Evolutionary conservation across 371 early-diverging fungal species (phyloP).

Genomic region (Mucor mucedo): DNA sequence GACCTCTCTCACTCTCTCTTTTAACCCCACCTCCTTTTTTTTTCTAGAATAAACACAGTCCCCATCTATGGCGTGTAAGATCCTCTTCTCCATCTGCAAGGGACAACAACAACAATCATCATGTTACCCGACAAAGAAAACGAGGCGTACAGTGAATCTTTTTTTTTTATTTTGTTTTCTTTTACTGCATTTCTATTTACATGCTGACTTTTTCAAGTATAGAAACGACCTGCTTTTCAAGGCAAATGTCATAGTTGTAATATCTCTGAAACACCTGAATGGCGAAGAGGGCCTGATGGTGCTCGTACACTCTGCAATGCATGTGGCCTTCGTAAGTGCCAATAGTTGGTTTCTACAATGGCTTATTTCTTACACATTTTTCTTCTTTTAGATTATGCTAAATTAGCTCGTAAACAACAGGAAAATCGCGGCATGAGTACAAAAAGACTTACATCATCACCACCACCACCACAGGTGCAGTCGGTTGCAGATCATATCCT

Average conservation of each 20-base stretch:
- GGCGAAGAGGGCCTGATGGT: constrained; percentile 74
- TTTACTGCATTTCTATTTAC: neutral
- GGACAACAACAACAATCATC: neutral
- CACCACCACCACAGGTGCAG: neutral
- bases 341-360: neutral
- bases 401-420: constrained; percentile 40
- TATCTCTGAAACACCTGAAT: constrained; percentile 68
- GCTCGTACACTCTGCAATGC: constrained; percentile 72
- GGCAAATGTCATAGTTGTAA: constrained; percentile 65
- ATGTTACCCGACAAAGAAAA: constrained; percentile 2
- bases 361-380: neutral
- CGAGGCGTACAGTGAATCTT: constrained; percentile 9
- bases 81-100: neutral
- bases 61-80: constrained; percentile 43
- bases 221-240: constrained; percentile 51
- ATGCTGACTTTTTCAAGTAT: neutral
- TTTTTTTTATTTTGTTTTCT: too few species aligned
- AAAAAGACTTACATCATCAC: neutral
- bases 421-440: constrained; percentile 15
- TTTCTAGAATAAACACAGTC: neutral
- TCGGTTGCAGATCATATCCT: constrained; percentile 1
- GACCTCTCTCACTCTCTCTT: too few species aligned
- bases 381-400: constrained; percentile 42
- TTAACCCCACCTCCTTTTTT: too few species aligned
- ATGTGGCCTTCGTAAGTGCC: constrained; percentile 64